Percentiles rank a stretch among this genome's conserved stretches.
Evolutionary conservation across 345 rosid species (phyloP).

Genomic region (Camelina laxa): DNA sequence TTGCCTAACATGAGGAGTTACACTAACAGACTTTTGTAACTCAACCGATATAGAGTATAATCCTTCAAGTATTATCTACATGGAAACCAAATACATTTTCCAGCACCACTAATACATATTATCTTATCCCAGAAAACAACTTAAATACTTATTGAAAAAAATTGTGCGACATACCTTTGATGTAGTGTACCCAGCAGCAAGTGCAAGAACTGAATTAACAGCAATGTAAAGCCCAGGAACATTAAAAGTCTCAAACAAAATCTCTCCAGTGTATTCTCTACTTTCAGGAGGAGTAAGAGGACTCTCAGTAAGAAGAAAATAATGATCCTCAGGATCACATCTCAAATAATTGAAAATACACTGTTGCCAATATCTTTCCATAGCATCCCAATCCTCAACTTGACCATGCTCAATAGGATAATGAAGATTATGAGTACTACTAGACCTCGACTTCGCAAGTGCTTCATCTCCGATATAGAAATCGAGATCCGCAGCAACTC

Average conservation of each 20-base stretch:
- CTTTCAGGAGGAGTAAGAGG: constrained; percentile 98
- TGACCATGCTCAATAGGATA: constrained; percentile 90
- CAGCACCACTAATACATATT: neutral
- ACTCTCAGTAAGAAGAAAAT: constrained; percentile 91
- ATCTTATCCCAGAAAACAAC: constrained; percentile 10
- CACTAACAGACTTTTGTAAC: neutral
- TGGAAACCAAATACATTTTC: constrained; percentile 1
- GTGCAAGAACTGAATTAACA: constrained; percentile 97
- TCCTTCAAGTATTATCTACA: neutral
- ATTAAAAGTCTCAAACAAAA: constrained; percentile 94
- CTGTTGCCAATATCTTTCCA: constrained; percentile 99
- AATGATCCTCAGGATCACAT: constrained; percentile 99
- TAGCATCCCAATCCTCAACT: constrained; percentile 96
- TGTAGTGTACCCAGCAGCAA: constrained; percentile 96
- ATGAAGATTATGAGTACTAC: constrained; percentile 72
- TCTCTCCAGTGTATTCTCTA: constrained; percentile 93
- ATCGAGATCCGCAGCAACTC: constrained; percentile 97
- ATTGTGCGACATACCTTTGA: constrained; percentile 68
- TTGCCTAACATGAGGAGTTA: neutral
- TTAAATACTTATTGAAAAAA: neutral
- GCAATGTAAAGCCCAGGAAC: constrained; percentile 95
- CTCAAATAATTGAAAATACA: constrained; percentile 88
- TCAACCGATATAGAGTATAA: neutral
- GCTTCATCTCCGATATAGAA: constrained; percentile 95
- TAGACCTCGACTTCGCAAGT: constrained; percentile 68